A percentile compares a stretch with the other conserved stretches of the same genome.
Evolutionary conservation across 2,329 filamentous ascomycete species (phyloP).

Genomic region (Phyllosticta ampelicida): DNA sequence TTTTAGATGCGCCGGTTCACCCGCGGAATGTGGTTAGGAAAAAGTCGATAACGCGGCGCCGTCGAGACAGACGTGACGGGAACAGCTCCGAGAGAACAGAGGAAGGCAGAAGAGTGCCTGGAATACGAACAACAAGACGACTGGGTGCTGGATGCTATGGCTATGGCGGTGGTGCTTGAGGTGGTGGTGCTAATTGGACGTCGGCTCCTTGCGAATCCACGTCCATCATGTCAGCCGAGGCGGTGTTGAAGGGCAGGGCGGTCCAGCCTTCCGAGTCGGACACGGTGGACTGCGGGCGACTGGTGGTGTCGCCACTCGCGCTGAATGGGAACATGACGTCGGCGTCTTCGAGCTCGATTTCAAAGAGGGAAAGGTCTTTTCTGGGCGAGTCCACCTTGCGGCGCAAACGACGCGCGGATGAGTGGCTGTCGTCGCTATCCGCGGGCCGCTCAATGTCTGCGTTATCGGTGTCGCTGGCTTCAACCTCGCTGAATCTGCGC

Average conservation of each 20-base stretch:
- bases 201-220: conserved; percentile 10
- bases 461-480: conserved; percentile 34
- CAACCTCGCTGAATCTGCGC: conserved; percentile 35
- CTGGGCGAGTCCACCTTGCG: conserved; percentile 30
- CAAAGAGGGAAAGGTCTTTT: conserved; percentile 26
- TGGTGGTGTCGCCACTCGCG: conserved; percentile 2
- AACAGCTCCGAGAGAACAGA: not conserved
- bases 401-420: conserved; percentile 31
- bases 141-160: no score
- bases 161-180: not conserved
- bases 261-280: conserved; percentile 27
- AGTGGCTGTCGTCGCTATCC: conserved; percentile 28
- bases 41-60: not conserved
- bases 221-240: conserved; percentile 17
- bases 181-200: not conserved
- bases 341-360: conserved; percentile 26
- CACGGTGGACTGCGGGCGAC: conserved; percentile 26
- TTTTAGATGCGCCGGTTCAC: not conserved
- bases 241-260: conserved; percentile 28
- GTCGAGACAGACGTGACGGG: not conserved
- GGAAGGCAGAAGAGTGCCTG: not conserved
- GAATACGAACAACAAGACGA: not conserved
- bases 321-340: conserved; percentile 20
- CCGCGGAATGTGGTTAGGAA: not conserved
- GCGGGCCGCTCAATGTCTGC: conserved; percentile 32